phyloP scores from a whole-genome alignment of 176 grass and related monocot genomes.

The Eleusine indica region DNA sequence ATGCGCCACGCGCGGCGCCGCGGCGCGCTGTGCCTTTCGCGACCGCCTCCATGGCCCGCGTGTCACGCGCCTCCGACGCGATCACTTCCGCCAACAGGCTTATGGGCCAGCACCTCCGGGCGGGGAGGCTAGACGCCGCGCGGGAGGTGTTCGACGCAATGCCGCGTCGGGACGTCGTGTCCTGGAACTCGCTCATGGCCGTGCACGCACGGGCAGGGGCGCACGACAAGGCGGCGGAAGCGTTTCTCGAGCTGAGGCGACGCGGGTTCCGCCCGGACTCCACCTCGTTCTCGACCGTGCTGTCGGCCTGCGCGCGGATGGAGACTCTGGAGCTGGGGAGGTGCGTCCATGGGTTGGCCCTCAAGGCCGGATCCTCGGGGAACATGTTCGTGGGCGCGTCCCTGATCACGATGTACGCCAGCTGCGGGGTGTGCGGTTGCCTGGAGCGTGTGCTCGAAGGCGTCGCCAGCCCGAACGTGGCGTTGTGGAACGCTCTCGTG shows the following conservation, averaged over 20 bases:
- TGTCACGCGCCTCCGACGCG: not conserved
- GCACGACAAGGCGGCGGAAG: not conserved
- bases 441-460: slow-evolving; percentile 32
- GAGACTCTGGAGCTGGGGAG: slow-evolving; percentile 50
- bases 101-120: slow-evolving; percentile 16
- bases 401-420: slow-evolving; percentile 64
- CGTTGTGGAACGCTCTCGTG: slow-evolving; percentile 59
- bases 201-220: slow-evolving; percentile 22
- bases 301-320: slow-evolving; percentile 44
- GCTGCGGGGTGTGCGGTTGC: slow-evolving; percentile 31
- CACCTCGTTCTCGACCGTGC: slow-evolving; percentile 47
- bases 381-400: slow-evolving; percentile 73
- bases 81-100: slow-evolving; percentile 47
- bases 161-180: slow-evolving; percentile 47
- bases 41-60: not conserved
- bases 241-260: slow-evolving; percentile 39
- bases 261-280: slow-evolving; percentile 30
- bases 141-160: slow-evolving; percentile 63
- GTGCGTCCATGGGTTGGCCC: slow-evolving; percentile 45
- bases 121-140: slow-evolving; percentile 36
- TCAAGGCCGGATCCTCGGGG: slow-evolving; percentile 18
- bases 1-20: not conserved
- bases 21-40: not conserved
- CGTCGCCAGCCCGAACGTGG: slow-evolving; percentile 42
- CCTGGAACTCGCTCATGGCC: slow-evolving; percentile 72